Conservation (phyloP, 1,284 basidiomycete species). For the Tilletia horrida region DNA sequence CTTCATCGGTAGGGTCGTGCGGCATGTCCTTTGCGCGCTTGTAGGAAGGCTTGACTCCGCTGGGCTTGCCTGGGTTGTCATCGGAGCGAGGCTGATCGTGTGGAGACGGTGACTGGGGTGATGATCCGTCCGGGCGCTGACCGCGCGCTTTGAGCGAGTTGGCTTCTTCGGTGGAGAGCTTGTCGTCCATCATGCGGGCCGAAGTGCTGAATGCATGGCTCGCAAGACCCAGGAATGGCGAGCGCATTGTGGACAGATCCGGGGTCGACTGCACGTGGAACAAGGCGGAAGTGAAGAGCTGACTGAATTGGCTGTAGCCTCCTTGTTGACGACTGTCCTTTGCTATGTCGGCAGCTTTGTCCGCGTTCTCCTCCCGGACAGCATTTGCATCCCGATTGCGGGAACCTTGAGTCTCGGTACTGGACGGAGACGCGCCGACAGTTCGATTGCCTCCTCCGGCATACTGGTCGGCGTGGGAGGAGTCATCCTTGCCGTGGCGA, state of each 20-base stretch:
- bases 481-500: not conserved
- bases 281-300: not conserved
- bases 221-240: too few relatives aligned
- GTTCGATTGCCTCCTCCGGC: not conserved
- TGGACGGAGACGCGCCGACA: not conserved
- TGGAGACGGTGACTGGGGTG: not conserved
- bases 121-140: not conserved
- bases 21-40: slow-evolving; percentile 9
- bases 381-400: not conserved
- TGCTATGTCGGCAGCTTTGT: not conserved
- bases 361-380: not conserved
- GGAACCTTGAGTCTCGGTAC: not conserved
- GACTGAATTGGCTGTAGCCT: slow-evolving; percentile 1
- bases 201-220: too few relatives aligned
- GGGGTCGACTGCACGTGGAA: too few relatives aligned
- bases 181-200: not conserved
- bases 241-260: too few relatives aligned
- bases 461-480: not conserved
- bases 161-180: not conserved
- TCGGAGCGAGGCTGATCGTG: not conserved
- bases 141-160: not conserved
- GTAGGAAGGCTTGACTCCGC: not conserved
- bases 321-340: not conserved
- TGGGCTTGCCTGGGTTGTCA: not conserved
- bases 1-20: not conserved